These are phyloP conservation scores for Lachancea dasiensis DNA, from an alignment of 805 yeast genomes.

Conservation along the genomic window DNA sequence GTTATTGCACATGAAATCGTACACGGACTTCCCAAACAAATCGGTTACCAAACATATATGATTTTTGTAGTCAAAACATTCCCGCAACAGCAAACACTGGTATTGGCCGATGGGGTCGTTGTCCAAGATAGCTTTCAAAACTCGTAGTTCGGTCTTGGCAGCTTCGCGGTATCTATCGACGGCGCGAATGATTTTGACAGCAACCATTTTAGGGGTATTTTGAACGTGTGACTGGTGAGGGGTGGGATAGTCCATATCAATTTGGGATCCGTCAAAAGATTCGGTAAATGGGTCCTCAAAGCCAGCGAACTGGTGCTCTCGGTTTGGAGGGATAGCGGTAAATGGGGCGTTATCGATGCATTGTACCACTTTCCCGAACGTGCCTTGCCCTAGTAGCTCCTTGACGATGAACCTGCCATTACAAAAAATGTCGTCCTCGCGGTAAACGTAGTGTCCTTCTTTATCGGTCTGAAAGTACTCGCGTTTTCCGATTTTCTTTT, in stretches of 20 bases:
- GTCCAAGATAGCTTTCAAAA: conserved; percentile 38
- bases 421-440: conserved; percentile 46
- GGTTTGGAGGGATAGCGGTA: background rate
- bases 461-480: conserved; percentile 39
- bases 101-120: conserved; percentile 52
- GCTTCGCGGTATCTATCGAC: conserved; percentile 95
- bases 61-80: conserved; percentile 86
- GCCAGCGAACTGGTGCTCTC: conserved; percentile 2
- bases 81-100: conserved; percentile 74
- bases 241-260: conserved; percentile 1
- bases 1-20: conserved; percentile 83
- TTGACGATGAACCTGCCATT: conserved; percentile 61
- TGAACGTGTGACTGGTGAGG: background rate
- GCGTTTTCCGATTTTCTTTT: conserved; percentile 2
- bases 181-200: conserved; percentile 87
- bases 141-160: conserved; percentile 83
- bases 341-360: conserved; percentile 56
- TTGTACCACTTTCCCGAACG: conserved; percentile 97
- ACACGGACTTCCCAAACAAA: conserved; percentile 73
- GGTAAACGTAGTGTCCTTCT: conserved; percentile 69
- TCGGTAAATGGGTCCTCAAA: conserved; percentile 10
- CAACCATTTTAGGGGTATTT: conserved; percentile 47
- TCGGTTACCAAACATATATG: conserved; percentile 95
- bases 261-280: conserved; percentile 6
- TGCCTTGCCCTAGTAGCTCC: conserved; percentile 83